Evolutionary conservation across 331 rosid species (phyloP).

Genomic region (Ulmus americana): DNA sequence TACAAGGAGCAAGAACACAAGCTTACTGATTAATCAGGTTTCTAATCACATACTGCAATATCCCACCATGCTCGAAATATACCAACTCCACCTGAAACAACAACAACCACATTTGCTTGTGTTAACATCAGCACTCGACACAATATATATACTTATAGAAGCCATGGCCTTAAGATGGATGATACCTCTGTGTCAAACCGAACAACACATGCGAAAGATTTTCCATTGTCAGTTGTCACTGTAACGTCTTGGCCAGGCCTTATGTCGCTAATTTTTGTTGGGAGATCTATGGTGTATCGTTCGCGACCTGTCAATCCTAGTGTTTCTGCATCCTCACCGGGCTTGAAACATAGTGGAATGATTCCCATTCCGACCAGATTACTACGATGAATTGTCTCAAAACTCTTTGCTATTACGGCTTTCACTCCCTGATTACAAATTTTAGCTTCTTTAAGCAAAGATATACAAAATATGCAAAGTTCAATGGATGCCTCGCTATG

Average conservation of each 20-base stretch:
- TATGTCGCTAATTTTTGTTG: conserved; percentile 47
- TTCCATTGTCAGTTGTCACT: conserved; percentile 59
- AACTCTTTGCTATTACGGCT: conserved; percentile 83
- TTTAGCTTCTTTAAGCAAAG: conserved; percentile 4
- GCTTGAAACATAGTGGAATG: conserved; percentile 76
- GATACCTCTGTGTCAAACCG: conserved; percentile 83
- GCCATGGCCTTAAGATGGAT: too few species aligned
- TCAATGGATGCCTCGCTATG: neutral
- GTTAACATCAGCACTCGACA: neutral
- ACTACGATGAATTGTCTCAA: conserved; percentile 85
- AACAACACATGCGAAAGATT: conserved; percentile 57
- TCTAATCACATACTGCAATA: conserved; percentile 22
- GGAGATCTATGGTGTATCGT: conserved; percentile 70
- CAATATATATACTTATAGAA: neutral
- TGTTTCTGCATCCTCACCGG: conserved; percentile 73
- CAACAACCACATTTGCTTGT: neutral
- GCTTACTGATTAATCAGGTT: conserved; percentile 13
- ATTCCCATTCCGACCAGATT: conserved; percentile 92
- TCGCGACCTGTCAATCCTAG: conserved; percentile 80
- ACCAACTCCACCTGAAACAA: conserved; percentile 25
- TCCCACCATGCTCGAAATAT: conserved; percentile 30
- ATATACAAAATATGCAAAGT: neutral
- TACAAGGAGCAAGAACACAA: neutral
- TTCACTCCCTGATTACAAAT: conserved; percentile 59
- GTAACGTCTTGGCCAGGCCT: conserved; percentile 82